These are phyloP conservation scores for Pseudonitzschia pungens DNA, from an alignment of 108 stramenopile genomes.

Conservation along the genomic window DNA sequence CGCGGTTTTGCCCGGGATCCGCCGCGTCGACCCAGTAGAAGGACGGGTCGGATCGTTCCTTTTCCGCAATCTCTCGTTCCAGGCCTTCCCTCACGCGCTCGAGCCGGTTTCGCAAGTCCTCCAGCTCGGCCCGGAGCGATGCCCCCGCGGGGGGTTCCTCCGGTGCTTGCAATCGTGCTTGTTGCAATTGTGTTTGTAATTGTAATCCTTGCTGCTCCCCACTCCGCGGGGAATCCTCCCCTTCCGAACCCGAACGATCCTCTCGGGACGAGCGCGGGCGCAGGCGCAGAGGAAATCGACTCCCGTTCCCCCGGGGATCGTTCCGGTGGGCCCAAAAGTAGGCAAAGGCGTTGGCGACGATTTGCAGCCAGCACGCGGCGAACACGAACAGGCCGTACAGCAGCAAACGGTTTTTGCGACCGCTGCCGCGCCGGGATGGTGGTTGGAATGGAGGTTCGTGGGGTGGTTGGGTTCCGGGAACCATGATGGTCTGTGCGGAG, in stretches of 20 bases:
- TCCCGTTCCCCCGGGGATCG: background rate
- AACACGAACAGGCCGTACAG: background rate
- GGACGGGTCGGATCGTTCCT: background rate
- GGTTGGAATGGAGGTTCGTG: background rate
- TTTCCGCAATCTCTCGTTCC: background rate
- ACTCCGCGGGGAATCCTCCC: no score
- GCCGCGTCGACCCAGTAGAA: background rate
- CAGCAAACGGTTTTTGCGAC: background rate
- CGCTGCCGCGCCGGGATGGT: background rate
- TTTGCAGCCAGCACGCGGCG: slow-evolving; percentile 10
- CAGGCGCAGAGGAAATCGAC: background rate
- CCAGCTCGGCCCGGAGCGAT: background rate
- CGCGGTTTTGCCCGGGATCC: no score
- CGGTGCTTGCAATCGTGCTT: background rate
- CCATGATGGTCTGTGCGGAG: no score
- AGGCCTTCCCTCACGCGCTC: background rate
- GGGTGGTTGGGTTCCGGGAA: background rate
- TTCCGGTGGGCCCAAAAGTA: background rate
- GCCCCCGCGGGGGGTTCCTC: background rate
- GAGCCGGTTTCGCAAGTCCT: background rate
- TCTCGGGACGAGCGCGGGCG: background rate
- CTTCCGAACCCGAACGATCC: background rate
- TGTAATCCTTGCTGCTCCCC: background rate
- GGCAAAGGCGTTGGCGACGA: background rate
- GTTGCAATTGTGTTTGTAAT: background rate